phyloP scores from a whole-genome alignment of 768 basidiomycete genomes.

The Cubamyces lactineus region DNA sequence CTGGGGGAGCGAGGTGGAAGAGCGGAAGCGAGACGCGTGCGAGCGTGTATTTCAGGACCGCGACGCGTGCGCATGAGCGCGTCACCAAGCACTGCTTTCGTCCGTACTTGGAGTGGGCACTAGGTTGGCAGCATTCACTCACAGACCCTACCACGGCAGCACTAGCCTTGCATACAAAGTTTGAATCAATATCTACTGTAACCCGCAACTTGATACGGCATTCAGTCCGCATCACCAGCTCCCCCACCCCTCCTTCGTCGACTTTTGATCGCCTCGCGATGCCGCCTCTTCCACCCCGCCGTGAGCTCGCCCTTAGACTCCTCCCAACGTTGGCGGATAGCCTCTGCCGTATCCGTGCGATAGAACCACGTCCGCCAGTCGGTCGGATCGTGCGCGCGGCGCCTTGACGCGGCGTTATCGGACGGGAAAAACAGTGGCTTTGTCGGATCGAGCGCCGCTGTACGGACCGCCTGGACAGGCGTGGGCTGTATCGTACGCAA shows the following conservation, averaged over 20 bases:
- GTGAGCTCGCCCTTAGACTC: constrained; percentile 68
- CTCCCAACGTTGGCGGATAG: constrained; percentile 73
- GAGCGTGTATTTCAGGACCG: too few species aligned
- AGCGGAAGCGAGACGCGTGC: too few species aligned
- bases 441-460: constrained; percentile 49
- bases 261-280: constrained; percentile 74
- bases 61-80: too few species aligned
- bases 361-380: constrained; percentile 53
- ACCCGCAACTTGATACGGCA: too few species aligned
- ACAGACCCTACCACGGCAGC: too few species aligned
- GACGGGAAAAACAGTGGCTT: constrained; percentile 67
- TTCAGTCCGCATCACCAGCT: constrained; percentile 41
- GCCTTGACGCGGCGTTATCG: constrained; percentile 27
- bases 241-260: constrained; percentile 55
- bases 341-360: constrained; percentile 56
- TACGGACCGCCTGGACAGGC: constrained; percentile 20
- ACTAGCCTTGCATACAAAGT: too few species aligned
- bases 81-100: too few species aligned
- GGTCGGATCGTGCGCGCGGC: constrained; percentile 46
- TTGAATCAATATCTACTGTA: too few species aligned
- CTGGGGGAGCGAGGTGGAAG: too few species aligned
- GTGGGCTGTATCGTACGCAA: constrained; percentile 10
- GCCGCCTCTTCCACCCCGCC: constrained; percentile 75
- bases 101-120: too few species aligned
- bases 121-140: too few species aligned